Evolutionary conservation across 352 stramenopile genomes (phyloP).

Genomic region (Globisporangium okanoganense): DNA sequence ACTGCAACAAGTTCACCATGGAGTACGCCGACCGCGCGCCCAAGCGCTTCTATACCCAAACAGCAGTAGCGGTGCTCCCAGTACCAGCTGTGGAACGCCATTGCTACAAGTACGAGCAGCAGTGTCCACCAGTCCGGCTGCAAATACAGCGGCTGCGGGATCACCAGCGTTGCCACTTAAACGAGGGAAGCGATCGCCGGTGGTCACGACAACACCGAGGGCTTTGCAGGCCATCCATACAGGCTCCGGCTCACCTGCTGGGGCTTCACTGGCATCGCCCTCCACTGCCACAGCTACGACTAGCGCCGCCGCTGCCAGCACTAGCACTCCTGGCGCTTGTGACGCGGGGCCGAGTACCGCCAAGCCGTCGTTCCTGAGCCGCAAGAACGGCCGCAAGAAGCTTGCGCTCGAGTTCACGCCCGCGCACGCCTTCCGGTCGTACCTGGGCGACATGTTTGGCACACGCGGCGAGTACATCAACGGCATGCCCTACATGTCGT

Average conservation of each 20-base stretch:
- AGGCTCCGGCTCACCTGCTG: neutral
- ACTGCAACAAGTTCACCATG: constrained; percentile 58
- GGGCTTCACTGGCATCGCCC: too few species aligned
- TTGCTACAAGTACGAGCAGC: neutral
- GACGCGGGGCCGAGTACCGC: neutral
- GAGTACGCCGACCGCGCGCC: constrained; percentile 52
- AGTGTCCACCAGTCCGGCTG: neutral
- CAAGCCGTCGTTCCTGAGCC: constrained; percentile 19
- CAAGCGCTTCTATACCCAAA: constrained; percentile 11
- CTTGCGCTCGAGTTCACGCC: constrained; percentile 24
- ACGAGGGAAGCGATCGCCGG: neutral
- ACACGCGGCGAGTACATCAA: constrained; percentile 82
- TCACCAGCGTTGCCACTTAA: neutral
- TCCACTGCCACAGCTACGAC: neutral
- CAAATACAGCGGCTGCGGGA: neutral
- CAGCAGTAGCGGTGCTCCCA: constrained; percentile 1
- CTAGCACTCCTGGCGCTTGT: neutral
- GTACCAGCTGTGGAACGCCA: neutral
- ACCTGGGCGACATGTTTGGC: constrained; percentile 75
- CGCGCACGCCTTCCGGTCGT: constrained; percentile 43
- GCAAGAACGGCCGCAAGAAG: constrained; percentile 52
- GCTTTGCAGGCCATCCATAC: too few species aligned
- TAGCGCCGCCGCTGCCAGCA: too few species aligned
- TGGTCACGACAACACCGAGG: neutral
- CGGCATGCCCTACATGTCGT: constrained; percentile 84